Conservation (phyloP, 805 yeast species). For the Starmerella roubikii region DNA sequence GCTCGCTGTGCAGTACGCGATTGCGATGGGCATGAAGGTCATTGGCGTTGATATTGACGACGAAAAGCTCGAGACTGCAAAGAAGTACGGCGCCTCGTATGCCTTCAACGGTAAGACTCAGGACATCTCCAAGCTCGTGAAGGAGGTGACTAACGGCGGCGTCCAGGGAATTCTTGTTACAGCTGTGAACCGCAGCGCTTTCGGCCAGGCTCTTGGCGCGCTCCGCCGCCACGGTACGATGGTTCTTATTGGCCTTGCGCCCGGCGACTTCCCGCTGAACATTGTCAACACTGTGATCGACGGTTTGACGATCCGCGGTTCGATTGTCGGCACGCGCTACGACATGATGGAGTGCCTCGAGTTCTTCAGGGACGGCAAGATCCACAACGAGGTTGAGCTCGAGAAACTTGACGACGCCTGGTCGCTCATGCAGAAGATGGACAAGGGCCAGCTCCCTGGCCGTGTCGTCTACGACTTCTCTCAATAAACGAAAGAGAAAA, state of each 20-base stretch:
- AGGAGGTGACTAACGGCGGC: slow-evolving; percentile 57
- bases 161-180: slow-evolving; percentile 66
- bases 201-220: slow-evolving; percentile 45
- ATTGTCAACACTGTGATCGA: slow-evolving; percentile 65
- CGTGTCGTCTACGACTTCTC: slow-evolving; percentile 76
- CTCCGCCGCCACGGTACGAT: slow-evolving; percentile 57
- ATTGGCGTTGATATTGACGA: slow-evolving; percentile 60
- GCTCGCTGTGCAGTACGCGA: slow-evolving; percentile 59
- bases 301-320: slow-evolving; percentile 60
- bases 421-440: slow-evolving; percentile 66
- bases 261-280: slow-evolving; percentile 56
- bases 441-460: slow-evolving; percentile 72
- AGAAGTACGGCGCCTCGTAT: slow-evolving; percentile 52
- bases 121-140: slow-evolving; percentile 36
- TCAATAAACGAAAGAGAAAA: slow-evolving; percentile 31
- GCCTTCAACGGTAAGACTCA: slow-evolving; percentile 41
- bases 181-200: slow-evolving; percentile 58
- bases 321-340: slow-evolving; percentile 80
- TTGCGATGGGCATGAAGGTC: slow-evolving; percentile 63
- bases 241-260: slow-evolving; percentile 65
- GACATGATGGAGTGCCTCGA: slow-evolving; percentile 73
- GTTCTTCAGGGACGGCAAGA: slow-evolving; percentile 58
- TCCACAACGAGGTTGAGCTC: slow-evolving; percentile 46
- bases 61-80: slow-evolving; percentile 42
- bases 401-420: slow-evolving; percentile 57